These are phyloP conservation scores for Colletotrichum trifolii DNA, from an alignment of 2,329 filamentous ascomycete genomes.

Conservation along the genomic window DNA sequence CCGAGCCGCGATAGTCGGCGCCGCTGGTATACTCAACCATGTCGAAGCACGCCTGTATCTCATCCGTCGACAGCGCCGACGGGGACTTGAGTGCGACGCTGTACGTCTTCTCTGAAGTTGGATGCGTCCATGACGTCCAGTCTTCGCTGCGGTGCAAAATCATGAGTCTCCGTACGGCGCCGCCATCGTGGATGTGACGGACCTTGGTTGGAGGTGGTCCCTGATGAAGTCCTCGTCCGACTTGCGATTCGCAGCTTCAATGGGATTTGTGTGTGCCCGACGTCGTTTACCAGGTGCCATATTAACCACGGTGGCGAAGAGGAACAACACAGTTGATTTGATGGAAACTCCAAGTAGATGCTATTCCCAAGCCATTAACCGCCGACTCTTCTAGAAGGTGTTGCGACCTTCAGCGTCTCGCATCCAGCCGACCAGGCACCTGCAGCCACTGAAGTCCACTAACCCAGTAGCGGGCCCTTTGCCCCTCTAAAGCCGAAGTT, in stretches of 20 bases:
- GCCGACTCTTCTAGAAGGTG: too few species aligned
- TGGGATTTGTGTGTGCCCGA: conserved; percentile 44
- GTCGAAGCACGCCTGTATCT: conserved; percentile 64
- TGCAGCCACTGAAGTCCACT: neutral
- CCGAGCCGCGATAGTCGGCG: conserved; percentile 71
- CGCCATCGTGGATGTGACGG: conserved; percentile 35
- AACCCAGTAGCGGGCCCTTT: neutral
- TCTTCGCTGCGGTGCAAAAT: conserved; percentile 32
- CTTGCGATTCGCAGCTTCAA: conserved; percentile 61
- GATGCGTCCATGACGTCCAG: conserved; percentile 63
- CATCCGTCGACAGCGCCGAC: conserved; percentile 50
- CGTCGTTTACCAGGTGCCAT: conserved; percentile 37
- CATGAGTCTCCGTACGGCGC: neutral
- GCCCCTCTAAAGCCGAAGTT: conserved; percentile 22
- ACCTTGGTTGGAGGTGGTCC: conserved; percentile 61
- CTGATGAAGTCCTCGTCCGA: conserved; percentile 59
- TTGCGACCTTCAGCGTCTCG: too few species aligned
- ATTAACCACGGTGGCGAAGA: neutral
- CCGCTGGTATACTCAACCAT: conserved; percentile 73
- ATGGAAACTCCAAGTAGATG: neutral
- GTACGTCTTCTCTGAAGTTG: conserved; percentile 54
- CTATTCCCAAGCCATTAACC: too few species aligned
- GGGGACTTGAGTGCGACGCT: conserved; percentile 56
- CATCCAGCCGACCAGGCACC: neutral
- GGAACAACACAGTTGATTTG: neutral